Conservation (phyloP, 2,329 filamentous ascomycete species). For the Zymoseptoria crescenta region DNA sequence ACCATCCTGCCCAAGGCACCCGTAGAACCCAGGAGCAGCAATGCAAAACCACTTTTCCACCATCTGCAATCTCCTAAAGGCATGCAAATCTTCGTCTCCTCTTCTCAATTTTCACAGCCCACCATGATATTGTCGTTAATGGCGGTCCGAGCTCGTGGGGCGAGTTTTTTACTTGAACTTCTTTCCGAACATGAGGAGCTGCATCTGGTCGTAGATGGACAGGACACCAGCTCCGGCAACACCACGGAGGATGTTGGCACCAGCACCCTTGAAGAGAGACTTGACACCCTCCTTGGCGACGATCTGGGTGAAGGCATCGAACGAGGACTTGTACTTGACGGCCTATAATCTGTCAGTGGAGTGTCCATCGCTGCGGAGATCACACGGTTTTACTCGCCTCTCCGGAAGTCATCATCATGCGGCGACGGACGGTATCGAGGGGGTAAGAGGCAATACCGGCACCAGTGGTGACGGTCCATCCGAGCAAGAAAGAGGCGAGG, state of each 20-base stretch:
- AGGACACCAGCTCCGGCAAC: conserved; percentile 99
- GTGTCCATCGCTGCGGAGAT: not conserved
- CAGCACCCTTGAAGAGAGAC: conserved; percentile 99
- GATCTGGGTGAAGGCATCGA: conserved; percentile 95
- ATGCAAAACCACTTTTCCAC: conserved; percentile 10
- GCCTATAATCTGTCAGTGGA: conserved; percentile 51
- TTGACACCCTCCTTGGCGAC: conserved; percentile 93
- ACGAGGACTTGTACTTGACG: conserved; percentile 98
- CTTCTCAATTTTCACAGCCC: conserved; percentile 1
- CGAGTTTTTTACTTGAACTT: conserved; percentile 65
- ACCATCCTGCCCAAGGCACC: conserved; percentile 16
- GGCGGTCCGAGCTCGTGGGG: conserved; percentile 4
- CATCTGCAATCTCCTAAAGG: conserved; percentile 26
- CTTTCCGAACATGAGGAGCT: conserved; percentile 99
- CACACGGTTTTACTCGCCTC: conserved; percentile 44
- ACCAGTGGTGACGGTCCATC: conserved; percentile 99
- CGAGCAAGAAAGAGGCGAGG: conserved; percentile 97
- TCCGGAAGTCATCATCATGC: conserved; percentile 99
- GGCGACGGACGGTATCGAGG: conserved; percentile 99
- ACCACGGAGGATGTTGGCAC: conserved; percentile 99
- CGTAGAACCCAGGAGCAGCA: conserved; percentile 20
- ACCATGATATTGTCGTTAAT: conserved; percentile 10
- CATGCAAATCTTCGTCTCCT: conserved; percentile 22
- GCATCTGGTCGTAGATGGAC: conserved; percentile 99
- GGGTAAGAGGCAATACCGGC: conserved; percentile 99